Conservation (phyloP, 306 rosid species). For the Echinosophora koreensis region DNA sequence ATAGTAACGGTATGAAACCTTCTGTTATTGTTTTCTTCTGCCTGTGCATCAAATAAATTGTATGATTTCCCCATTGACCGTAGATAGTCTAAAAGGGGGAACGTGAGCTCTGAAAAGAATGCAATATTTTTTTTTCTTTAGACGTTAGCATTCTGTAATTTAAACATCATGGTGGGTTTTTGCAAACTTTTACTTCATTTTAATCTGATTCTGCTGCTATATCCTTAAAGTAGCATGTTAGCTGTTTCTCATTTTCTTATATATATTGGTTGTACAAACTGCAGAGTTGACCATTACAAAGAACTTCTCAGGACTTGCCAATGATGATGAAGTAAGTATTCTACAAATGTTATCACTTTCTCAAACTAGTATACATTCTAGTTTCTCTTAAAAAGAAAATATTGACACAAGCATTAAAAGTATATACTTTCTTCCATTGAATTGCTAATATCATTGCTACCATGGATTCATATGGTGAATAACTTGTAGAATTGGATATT, state of each 20-base stretch:
- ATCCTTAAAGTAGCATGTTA: slow-evolving; percentile 35
- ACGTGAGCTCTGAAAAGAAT: slow-evolving; percentile 8
- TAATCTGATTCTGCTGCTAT: slow-evolving; percentile 23
- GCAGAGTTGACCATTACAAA: slow-evolving; percentile 47
- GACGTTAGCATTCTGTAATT: neutral
- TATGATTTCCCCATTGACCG: slow-evolving; percentile 19
- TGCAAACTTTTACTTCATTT: slow-evolving; percentile 24
- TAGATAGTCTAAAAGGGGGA: neutral
- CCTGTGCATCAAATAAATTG: slow-evolving; percentile 20
- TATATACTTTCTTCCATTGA: slow-evolving; percentile 6
- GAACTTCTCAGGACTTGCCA: slow-evolving; percentile 45
- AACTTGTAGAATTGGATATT: slow-evolving; percentile 27
- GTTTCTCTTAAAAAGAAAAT: slow-evolving; percentile 9
- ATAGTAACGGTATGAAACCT: slow-evolving; percentile 44
- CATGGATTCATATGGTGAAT: slow-evolving; percentile 20
- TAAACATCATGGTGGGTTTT: slow-evolving; percentile 30
- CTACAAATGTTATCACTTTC: slow-evolving; percentile 26
- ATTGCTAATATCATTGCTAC: slow-evolving; percentile 38
- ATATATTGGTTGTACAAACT: slow-evolving; percentile 41
- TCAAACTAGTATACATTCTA: neutral
- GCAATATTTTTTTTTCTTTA: neutral
- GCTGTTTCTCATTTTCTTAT: slow-evolving; percentile 45
- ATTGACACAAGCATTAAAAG: slow-evolving; percentile 33
- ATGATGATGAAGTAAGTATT: slow-evolving; percentile 59
- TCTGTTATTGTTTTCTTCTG: slow-evolving; percentile 53